These are phyloP conservation scores for Myxozyma vanderwaltii DNA, from an alignment of 805 yeast species.

Conservation along the genomic window DNA sequence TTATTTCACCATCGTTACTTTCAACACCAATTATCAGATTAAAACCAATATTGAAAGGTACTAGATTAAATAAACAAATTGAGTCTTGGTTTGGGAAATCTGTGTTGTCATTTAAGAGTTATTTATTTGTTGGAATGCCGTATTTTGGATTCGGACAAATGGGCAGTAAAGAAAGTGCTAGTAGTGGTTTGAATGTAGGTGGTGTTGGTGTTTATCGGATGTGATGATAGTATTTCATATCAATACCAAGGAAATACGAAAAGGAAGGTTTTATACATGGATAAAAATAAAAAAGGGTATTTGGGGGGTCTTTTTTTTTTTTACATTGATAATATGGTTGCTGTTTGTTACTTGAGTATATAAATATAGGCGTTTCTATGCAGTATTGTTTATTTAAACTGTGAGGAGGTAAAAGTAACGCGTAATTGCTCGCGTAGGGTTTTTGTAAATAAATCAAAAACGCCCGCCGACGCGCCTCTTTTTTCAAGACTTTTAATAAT, in stretches of 20 bases:
- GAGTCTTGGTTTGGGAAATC: slow-evolving; percentile 30
- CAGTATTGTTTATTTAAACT: no score
- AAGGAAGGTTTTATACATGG: background rate
- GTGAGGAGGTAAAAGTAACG: background rate
- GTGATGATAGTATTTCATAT: background rate
- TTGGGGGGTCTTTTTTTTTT: no score
- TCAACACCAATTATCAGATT: slow-evolving; percentile 16
- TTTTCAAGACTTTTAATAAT: no score
- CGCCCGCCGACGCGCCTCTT: background rate
- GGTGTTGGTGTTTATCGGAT: slow-evolving; percentile 22
- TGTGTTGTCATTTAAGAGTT: slow-evolving; percentile 1
- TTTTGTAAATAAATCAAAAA: background rate
- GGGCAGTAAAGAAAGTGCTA: slow-evolving; percentile 2
- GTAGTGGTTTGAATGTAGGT: slow-evolving; percentile 12
- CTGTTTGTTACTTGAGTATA: background rate
- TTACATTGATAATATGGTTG: no score
- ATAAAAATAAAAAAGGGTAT: no score
- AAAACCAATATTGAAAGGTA: slow-evolving; percentile 14
- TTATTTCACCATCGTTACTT: background rate
- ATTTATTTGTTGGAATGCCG: slow-evolving; percentile 32
- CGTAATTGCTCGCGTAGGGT: background rate
- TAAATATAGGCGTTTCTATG: background rate
- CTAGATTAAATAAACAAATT: slow-evolving; percentile 8
- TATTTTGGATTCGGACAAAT: slow-evolving; percentile 22
- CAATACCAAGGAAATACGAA: background rate